These are phyloP conservation scores for Teunomyces barrocoloradensis DNA, from an alignment of 805 yeast species.

Conservation along the genomic window DNA sequence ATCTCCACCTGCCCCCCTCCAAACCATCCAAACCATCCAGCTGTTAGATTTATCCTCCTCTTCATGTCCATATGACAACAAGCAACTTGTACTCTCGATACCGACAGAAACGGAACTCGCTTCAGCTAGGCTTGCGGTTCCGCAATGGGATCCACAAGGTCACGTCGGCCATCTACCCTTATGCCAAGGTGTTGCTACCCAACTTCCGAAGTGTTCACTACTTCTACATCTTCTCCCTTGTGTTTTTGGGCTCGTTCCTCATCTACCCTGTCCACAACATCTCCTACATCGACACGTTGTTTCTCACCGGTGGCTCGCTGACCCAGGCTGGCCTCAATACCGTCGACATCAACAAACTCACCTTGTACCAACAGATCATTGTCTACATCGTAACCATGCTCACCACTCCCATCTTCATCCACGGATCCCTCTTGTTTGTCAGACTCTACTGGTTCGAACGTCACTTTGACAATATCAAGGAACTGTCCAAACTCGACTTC, in stretches of 20 bases:
- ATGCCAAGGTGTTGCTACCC: constrained; percentile 43
- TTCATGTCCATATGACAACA: neutral
- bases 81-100: constrained; percentile 6
- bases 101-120: constrained; percentile 6
- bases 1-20: neutral
- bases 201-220: constrained; percentile 68
- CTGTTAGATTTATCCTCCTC: no score
- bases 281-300: constrained; percentile 74
- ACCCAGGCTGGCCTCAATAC: constrained; percentile 95
- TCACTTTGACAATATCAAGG: constrained; percentile 77
- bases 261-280: constrained; percentile 71
- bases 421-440: constrained; percentile 70
- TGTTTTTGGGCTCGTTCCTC: constrained; percentile 68
- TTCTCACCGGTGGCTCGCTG: constrained; percentile 70
- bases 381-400: constrained; percentile 61
- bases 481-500: constrained; percentile 72
- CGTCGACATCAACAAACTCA: constrained; percentile 59
- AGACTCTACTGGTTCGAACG: constrained; percentile 89
- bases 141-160: constrained; percentile 36
- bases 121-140: constrained; percentile 16
- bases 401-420: constrained; percentile 87
- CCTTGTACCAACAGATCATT: constrained; percentile 76
- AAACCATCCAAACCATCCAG: neutral
- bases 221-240: constrained; percentile 59
- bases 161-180: constrained; percentile 40